Percentiles rank a stretch among this genome's conserved stretches.
phyloP scores from a whole-genome alignment of 2,329 filamentous ascomycete species.

The Arthroderma uncinatum region DNA sequence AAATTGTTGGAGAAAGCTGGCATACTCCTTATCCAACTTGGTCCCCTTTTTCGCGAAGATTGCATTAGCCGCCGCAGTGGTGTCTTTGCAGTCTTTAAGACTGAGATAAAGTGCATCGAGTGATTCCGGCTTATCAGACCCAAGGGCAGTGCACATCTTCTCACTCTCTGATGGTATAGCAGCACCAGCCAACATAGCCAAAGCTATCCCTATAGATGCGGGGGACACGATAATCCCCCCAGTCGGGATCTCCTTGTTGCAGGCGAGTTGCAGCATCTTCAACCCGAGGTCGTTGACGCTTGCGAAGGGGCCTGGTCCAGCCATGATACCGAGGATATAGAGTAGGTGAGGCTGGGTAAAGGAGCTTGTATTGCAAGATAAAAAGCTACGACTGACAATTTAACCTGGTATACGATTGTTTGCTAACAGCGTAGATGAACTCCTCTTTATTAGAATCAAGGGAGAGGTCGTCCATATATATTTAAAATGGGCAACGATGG shows the following conservation, averaged over 20 bases:
- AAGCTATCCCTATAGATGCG: neutral
- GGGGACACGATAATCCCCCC: neutral
- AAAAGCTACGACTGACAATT: neutral
- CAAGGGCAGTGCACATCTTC: neutral
- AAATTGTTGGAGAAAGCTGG: neutral
- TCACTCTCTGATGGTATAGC: neutral
- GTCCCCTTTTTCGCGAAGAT: neutral
- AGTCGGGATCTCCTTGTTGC: neutral
- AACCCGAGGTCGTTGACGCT: neutral
- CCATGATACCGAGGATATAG: too few relatives aligned
- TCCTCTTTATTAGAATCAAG: too few relatives aligned
- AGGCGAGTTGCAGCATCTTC: neutral
- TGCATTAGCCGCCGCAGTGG: neutral
- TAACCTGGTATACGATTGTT: neutral
- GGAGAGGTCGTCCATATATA: too few relatives aligned
- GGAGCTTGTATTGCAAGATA: neutral
- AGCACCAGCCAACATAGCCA: constrained; percentile 2
- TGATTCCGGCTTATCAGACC: neutral
- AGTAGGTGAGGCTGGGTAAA: neutral
- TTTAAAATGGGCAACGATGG: too few relatives aligned
- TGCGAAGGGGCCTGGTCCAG: neutral
- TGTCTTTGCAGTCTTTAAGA: neutral
- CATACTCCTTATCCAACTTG: neutral
- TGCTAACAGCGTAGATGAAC: too few relatives aligned
- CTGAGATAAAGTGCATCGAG: neutral